phyloP scores from a whole-genome alignment of 768 basidiomycete genomes.

The Paxillus ammoniavirescens region DNA sequence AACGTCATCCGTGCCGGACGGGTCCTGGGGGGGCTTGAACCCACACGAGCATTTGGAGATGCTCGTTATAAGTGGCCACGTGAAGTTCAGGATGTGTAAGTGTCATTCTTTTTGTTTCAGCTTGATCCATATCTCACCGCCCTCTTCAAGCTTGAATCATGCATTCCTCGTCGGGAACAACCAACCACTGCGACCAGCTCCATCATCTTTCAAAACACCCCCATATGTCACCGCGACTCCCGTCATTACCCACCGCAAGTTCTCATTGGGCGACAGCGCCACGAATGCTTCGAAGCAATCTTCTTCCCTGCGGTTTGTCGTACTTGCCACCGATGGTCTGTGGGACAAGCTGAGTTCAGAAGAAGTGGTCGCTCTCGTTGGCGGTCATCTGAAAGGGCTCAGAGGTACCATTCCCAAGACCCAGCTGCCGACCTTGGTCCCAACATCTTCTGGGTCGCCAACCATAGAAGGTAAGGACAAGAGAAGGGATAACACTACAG shows the following conservation, averaged over 20 bases:
- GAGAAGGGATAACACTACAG: slow-evolving; percentile 33
- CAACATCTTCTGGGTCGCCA: slow-evolving; percentile 47
- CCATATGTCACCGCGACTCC: slow-evolving; percentile 90
- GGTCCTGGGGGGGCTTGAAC: slow-evolving; percentile 85
- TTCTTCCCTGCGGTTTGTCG: slow-evolving; percentile 64
- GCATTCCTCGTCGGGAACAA: slow-evolving; percentile 68
- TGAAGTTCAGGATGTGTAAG: slow-evolving; percentile 69
- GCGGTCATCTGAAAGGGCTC: slow-evolving; percentile 72
- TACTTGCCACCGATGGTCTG: slow-evolving; percentile 86
- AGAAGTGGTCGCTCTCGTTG: slow-evolving; percentile 85
- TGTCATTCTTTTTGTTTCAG: slow-evolving; percentile 3
- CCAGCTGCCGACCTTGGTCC: slow-evolving; percentile 52
- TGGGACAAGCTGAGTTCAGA: slow-evolving; percentile 78
- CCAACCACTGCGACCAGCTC: slow-evolving; percentile 56
- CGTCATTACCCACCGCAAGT: slow-evolving; percentile 74
- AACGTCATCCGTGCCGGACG: slow-evolving; percentile 78
- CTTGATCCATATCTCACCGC: background rate
- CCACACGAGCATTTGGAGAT: slow-evolving; percentile 85
- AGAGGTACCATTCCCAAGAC: slow-evolving; percentile 63
- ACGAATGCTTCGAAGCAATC: slow-evolving; percentile 17
- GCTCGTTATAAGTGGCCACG: slow-evolving; percentile 87
- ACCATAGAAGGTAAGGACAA: slow-evolving; percentile 67
- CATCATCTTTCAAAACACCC: slow-evolving; percentile 72
- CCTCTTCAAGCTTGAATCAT: slow-evolving; percentile 47
- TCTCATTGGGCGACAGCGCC: slow-evolving; percentile 45